phyloP scores from a whole-genome alignment of 129 eudicot genomes.

The Tagetes erecta region DNA sequence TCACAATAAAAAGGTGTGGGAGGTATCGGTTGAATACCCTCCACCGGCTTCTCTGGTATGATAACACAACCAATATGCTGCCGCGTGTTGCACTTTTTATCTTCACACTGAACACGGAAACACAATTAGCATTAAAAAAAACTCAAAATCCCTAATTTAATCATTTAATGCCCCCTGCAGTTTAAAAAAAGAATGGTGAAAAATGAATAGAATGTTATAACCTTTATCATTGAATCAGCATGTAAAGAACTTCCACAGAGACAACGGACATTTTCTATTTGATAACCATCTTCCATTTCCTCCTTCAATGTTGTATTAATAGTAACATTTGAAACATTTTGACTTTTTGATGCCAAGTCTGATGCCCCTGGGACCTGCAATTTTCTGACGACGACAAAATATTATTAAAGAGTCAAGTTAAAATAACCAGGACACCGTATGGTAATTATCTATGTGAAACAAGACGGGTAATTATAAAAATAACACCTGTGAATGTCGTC shows the following conservation, averaged over 20 bases:
- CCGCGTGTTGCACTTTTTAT: conserved; percentile 70
- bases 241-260: conserved; percentile 72
- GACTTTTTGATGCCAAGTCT: conserved; percentile 78
- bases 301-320: conserved; percentile 48
- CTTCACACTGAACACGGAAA: conserved; percentile 73
- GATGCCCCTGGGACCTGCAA: conserved; percentile 85
- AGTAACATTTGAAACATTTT: conserved; percentile 51
- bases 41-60: conserved; percentile 78
- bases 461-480: conserved; percentile 10
- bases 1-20: conserved; percentile 80
- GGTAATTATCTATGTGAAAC: conserved; percentile 8
- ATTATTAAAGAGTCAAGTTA: conserved; percentile 5
- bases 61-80: conserved; percentile 89
- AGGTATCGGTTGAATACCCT: conserved; percentile 63
- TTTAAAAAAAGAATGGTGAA: conserved; percentile 1
- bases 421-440: conserved; percentile 11
- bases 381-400: conserved; percentile 53
- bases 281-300: conserved; percentile 61
- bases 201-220: conserved; percentile 14
- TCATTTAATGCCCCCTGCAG: not conserved
- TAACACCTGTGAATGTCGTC: conserved; percentile 88
- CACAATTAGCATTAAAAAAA: not conserved
- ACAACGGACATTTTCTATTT: conserved; percentile 74
- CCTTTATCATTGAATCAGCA: conserved; percentile 87
- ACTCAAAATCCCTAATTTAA: not conserved